Percentiles rank a stretch among this genome's conserved stretches.
Conservation (phyloP, 208 protist genomes). For the Trypanosoma scelopori region DNA sequence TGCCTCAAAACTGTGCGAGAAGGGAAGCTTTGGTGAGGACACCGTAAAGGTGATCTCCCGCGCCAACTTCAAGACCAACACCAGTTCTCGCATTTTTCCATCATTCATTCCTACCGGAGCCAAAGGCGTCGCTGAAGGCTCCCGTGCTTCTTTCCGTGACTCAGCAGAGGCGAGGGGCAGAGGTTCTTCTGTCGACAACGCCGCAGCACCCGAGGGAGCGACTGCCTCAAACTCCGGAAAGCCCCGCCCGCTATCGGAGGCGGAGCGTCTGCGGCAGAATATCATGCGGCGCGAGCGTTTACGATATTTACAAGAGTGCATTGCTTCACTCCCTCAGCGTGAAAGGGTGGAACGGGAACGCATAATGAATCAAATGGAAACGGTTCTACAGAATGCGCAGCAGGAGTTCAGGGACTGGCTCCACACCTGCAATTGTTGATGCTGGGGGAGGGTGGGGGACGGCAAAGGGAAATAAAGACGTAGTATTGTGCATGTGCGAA, state of each 20-base stretch:
- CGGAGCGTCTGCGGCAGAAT: conserved; percentile 38
- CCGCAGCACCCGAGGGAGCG: neutral
- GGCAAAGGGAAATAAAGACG: no score
- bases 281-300: conserved; percentile 55
- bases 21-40: conserved; percentile 62
- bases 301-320: conserved; percentile 22
- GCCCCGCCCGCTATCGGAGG: conserved; percentile 17
- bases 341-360: conserved; percentile 42
- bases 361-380: conserved; percentile 31
- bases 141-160: neutral
- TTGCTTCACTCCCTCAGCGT: conserved; percentile 33
- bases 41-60: conserved; percentile 50
- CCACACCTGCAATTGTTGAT: neutral
- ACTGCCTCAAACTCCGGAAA: conserved; percentile 3
- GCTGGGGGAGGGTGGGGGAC: conserved; percentile 26
- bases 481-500: conserved; percentile 42
- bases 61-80: conserved; percentile 43
- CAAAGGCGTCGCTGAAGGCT: neutral
- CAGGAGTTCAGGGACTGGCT: conserved; percentile 24
- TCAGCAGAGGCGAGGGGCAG: neutral
- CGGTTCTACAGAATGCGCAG: conserved; percentile 18
- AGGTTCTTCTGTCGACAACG: neutral
- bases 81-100: neutral
- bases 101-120: no score
- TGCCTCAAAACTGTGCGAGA: conserved; percentile 63